phyloP scores from a whole-genome alignment of 805 yeast species.

The Komagataella pseudopastoris region DNA sequence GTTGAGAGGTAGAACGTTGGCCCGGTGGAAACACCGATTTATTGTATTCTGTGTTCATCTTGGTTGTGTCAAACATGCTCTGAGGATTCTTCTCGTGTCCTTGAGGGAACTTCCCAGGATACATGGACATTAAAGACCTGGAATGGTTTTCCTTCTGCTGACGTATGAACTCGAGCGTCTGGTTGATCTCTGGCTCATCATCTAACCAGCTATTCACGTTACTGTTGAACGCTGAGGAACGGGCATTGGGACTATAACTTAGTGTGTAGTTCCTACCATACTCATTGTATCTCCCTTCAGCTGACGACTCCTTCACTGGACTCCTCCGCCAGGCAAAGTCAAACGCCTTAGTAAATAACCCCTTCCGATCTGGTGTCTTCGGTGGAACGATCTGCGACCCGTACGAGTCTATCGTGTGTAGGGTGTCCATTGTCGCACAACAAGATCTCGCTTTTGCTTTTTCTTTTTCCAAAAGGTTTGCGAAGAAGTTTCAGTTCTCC shows the following conservation, averaged over 20 bases:
- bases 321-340: not conserved
- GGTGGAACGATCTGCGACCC: slow-evolving; percentile 2
- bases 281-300: not conserved
- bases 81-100: not conserved
- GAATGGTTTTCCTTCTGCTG: not conserved
- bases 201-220: not conserved
- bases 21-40: not conserved
- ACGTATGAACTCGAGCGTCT: not conserved
- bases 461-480: not conserved
- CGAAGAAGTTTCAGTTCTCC: not conserved
- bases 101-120: not conserved
- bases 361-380: slow-evolving; percentile 2
- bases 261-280: not conserved
- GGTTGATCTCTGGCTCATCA: not conserved
- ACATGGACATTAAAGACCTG: not conserved
- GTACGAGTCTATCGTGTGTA: not conserved
- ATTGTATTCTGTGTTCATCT: not conserved
- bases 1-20: not conserved
- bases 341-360: slow-evolving; percentile 4
- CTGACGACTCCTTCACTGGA: not conserved
- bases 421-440: not conserved
- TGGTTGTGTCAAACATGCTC: not conserved
- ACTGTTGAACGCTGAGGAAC: not conserved
- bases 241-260: not conserved
- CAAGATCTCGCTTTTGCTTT: not conserved